Percentiles rank a stretch among this genome's conserved stretches.
phyloP scores from a whole-genome alignment of 148 eudicot species.

The Nyssa sinensis region DNA sequence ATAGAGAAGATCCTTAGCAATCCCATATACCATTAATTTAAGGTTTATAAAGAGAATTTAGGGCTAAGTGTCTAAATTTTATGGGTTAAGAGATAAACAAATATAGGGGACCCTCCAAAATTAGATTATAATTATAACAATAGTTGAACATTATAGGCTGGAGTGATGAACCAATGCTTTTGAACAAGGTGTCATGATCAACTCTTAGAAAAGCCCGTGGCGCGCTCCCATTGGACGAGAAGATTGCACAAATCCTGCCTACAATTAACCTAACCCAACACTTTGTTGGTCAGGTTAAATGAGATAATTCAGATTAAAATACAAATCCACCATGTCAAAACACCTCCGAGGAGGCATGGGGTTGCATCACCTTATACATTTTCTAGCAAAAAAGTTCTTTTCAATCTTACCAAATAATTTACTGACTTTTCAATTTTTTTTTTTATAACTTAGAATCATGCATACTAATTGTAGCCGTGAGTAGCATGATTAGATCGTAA shows the following conservation, averaged over 20 bases:
- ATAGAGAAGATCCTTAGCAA: no score
- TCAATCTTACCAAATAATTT: neutral
- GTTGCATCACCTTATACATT: neutral
- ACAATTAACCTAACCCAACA: conserved; percentile 16
- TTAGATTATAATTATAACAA: neutral
- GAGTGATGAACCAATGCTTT: neutral
- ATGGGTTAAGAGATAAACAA: neutral
- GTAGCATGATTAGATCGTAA: no score
- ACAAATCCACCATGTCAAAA: neutral
- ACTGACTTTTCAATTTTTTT: neutral
- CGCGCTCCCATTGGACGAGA: neutral
- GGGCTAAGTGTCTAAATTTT: neutral
- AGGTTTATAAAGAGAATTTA: neutral
- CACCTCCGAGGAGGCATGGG: neutral
- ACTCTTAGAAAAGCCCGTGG: neutral
- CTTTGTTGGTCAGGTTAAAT: conserved; percentile 1
- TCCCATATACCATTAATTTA: neutral
- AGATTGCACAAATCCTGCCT: conserved; percentile 20
- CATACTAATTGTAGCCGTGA: no score
- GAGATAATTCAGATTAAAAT: no score
- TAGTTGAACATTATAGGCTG: no score
- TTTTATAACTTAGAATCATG: no score
- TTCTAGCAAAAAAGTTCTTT: neutral
- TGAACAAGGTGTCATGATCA: neutral
- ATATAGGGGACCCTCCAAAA: conserved; percentile 4